These are phyloP conservation scores for Volutella citrinella DNA, from an alignment of 2,329 filamentous ascomycete genomes.

Conservation along the genomic window DNA sequence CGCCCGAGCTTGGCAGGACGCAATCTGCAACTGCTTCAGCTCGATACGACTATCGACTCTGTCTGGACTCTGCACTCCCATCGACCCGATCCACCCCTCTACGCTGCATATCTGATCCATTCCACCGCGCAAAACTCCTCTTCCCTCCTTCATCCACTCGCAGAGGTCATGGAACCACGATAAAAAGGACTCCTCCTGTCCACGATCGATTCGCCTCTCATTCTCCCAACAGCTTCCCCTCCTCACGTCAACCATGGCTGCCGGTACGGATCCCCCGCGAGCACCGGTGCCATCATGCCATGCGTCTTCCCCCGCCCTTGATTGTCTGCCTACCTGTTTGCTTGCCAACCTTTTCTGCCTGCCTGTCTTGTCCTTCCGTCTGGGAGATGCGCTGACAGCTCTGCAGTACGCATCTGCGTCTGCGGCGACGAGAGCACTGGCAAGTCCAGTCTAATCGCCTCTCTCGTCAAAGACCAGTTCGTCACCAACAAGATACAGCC, in stretches of 20 bases:
- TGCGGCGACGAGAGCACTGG: constrained; percentile 96
- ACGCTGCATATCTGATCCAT: too few relatives aligned
- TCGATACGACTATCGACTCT: too few relatives aligned
- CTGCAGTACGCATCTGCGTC: constrained; percentile 80
- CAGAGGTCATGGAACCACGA: constrained; percentile 1
- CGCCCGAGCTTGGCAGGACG: too few relatives aligned
- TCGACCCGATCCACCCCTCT: too few relatives aligned
- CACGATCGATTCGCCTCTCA: too few relatives aligned
- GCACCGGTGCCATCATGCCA: background rate
- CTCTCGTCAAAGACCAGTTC: constrained; percentile 95
- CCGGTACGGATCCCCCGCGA: background rate
- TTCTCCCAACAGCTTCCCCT: background rate
- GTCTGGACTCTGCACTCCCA: too few relatives aligned
- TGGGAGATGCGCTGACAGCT: constrained; percentile 4
- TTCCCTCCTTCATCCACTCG: background rate
- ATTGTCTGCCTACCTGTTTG: background rate
- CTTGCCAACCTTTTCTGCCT: constrained; percentile 3
- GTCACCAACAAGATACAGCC: constrained; percentile 93
- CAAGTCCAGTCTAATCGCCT: constrained; percentile 90
- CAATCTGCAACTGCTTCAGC: too few relatives aligned
- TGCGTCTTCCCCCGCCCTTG: background rate
- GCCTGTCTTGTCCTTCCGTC: background rate
- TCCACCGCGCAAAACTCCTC: too few relatives aligned
- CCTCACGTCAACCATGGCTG: background rate
- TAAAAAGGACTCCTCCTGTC: too few relatives aligned